Conservation (phyloP, 169 alveolate genomes). For the Babesia divergens region DNA sequence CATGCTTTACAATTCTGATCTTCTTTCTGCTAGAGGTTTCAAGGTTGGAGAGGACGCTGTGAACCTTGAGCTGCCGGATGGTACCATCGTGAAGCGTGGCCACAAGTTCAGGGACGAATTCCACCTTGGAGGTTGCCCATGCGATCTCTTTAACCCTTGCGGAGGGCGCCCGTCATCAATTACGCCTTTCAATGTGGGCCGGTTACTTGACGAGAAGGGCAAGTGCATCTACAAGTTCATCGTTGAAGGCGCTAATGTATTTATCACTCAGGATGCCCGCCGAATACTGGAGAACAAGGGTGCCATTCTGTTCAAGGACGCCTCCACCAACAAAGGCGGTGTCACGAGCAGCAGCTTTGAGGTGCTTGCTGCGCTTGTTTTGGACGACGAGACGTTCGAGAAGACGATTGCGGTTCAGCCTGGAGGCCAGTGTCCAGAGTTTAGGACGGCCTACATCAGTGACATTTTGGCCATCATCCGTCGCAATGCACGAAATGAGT, state of each 20-base stretch:
- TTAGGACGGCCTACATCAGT: constrained; percentile 67
- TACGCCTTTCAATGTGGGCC: constrained; percentile 74
- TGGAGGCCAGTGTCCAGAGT: constrained; percentile 40
- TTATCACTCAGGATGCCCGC: constrained; percentile 83
- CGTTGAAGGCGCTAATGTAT: constrained; percentile 85
- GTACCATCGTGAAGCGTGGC: constrained; percentile 72
- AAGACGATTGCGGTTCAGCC: constrained; percentile 31
- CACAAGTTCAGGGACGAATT: constrained; percentile 76
- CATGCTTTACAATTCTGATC: constrained; percentile 65
- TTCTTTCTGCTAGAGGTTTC: constrained; percentile 72
- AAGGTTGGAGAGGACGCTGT: constrained; percentile 73
- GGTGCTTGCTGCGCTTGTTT: constrained; percentile 81
- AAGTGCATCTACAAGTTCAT: constrained; percentile 72
- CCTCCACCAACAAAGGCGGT: constrained; percentile 85
- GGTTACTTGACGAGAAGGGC: constrained; percentile 65
- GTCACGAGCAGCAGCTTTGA: constrained; percentile 83
- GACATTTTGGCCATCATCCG: constrained; percentile 69
- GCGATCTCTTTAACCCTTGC: constrained; percentile 84
- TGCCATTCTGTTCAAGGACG: constrained; percentile 79
- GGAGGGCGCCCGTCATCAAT: constrained; percentile 87
- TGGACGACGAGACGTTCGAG: constrained; percentile 64
- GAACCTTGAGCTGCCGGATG: constrained; percentile 76
- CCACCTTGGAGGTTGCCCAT: constrained; percentile 68
- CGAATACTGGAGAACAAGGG: constrained; percentile 75
- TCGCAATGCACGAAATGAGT: constrained; percentile 68